Evolutionary conservation across 768 basidiomycete species (phyloP).

Genomic region (Clavulina sp.): DNA sequence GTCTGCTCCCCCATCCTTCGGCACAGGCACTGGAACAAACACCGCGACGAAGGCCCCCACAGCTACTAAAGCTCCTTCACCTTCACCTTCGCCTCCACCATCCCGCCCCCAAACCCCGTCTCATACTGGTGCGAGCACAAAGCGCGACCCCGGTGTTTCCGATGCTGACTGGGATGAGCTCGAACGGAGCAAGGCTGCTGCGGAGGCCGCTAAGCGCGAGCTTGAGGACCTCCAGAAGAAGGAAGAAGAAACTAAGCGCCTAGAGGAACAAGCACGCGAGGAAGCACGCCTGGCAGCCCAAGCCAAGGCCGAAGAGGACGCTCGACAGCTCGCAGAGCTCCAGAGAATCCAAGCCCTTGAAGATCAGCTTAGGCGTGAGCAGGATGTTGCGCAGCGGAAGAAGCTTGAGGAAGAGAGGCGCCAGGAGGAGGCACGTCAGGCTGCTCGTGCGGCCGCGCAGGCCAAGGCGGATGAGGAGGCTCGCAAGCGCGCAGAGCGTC

Average conservation of each 20-base stretch:
- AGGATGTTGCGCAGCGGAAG: constrained; percentile 11
- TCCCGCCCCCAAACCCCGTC: too few species aligned
- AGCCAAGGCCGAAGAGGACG: neutral
- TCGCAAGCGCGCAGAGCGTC: neutral
- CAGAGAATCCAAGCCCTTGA: constrained; percentile 11
- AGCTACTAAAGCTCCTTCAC: too few species aligned
- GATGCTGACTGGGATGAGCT: constrained; percentile 36
- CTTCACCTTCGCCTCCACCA: too few species aligned
- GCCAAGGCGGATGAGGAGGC: too few species aligned
- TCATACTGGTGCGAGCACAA: too few species aligned
- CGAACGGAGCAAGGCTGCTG: constrained; percentile 20
- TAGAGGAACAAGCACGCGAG: neutral
- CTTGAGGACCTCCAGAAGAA: constrained; percentile 6
- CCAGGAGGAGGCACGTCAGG: constrained; percentile 18
- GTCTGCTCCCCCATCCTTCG: neutral
- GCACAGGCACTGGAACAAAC: neutral
- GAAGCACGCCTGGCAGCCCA: neutral
- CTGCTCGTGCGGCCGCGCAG: too few species aligned
- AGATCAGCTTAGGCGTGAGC: constrained; percentile 15
- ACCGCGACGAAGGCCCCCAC: neutral
- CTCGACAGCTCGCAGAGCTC: neutral
- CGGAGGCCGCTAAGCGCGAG: constrained; percentile 13
- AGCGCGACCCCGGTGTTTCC: constrained; percentile 34
- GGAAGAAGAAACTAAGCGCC: neutral
- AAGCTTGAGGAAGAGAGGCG: constrained; percentile 14